Percentiles rank a stretch among this genome's conserved stretches.
Evolutionary conservation across 257 asterid species (phyloP).

Genomic region (Solanum rostratum): DNA sequence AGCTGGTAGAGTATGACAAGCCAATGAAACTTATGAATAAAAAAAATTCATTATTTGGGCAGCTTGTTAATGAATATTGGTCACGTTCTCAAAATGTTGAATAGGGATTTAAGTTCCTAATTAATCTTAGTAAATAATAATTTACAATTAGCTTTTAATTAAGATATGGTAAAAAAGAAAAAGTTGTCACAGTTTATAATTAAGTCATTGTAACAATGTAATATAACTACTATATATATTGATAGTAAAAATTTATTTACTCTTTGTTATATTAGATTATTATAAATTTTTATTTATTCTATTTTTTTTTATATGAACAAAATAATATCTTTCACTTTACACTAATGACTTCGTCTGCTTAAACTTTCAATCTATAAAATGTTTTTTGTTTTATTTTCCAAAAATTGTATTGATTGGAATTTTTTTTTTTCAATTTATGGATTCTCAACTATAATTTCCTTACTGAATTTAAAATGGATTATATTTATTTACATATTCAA

Average conservation of each 20-base stretch:
- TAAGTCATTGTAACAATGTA: neutral
- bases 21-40: constrained; percentile 20
- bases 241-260: neutral
- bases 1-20: constrained; percentile 14
- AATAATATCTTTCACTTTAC: neutral
- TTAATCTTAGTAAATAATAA: no score
- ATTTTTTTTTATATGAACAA: neutral
- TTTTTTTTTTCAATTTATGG: no score
- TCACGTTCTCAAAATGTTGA: neutral
- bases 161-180: no score
- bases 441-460: no score
- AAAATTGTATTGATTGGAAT: no score
- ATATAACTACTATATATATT: neutral
- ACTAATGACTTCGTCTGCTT: neutral
- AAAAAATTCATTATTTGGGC: constrained; percentile 19
- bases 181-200: neutral
- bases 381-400: no score
- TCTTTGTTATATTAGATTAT: neutral
- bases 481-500: no score
- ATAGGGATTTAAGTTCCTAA: neutral
- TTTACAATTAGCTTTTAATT: no score
- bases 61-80: constrained; percentile 28
- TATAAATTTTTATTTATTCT: no score
- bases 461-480: no score
- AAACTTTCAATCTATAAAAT: no score